Percentiles rank a stretch among this genome's conserved stretches.
Conservation (phyloP, 352 stramenopile species). For the Paralagenidium karlingii region DNA sequence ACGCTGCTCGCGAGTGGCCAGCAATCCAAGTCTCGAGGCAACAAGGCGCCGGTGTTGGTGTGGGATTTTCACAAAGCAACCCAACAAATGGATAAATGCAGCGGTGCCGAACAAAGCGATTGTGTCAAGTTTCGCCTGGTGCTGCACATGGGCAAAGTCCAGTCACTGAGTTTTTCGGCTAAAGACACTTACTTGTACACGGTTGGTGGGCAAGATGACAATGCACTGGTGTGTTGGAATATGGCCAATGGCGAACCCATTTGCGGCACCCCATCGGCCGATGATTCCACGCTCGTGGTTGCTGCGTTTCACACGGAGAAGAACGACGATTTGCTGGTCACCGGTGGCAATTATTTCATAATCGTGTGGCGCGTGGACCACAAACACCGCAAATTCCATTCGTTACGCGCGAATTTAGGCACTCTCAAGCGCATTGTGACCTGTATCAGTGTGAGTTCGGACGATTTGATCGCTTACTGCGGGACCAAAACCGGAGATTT, state of each 20-base stretch:
- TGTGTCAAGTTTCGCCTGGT: slow-evolving; percentile 85
- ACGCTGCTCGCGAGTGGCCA: slow-evolving; percentile 83
- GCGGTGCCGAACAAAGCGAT: slow-evolving; percentile 53
- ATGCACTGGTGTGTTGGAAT: slow-evolving; percentile 94
- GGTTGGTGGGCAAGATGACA: slow-evolving; percentile 93
- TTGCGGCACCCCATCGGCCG: slow-evolving; percentile 87
- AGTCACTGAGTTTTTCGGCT: slow-evolving; percentile 86
- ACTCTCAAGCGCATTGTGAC: slow-evolving; percentile 89
- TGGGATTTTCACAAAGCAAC: slow-evolving; percentile 89
- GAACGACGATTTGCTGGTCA: slow-evolving; percentile 91
- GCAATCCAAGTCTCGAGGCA: slow-evolving; percentile 87
- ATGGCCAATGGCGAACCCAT: slow-evolving; percentile 80
- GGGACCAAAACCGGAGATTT: slow-evolving; percentile 94
- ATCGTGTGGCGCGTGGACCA: slow-evolving; percentile 80
- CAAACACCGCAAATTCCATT: slow-evolving; percentile 89
- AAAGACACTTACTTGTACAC: slow-evolving; percentile 85
- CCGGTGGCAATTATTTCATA: slow-evolving; percentile 90
- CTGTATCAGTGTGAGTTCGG: slow-evolving; percentile 85
- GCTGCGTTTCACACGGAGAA: slow-evolving; percentile 68
- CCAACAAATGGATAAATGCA: slow-evolving; percentile 29
- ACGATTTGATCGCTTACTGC: slow-evolving; percentile 89
- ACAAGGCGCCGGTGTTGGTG: slow-evolving; percentile 89
- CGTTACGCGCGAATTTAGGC: slow-evolving; percentile 89
- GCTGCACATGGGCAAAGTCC: slow-evolving; percentile 92
- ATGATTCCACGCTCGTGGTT: slow-evolving; percentile 85